These are phyloP conservation scores for Pleurotus platypus DNA, from an alignment of 768 basidiomycete genomes.

Conservation along the genomic window DNA sequence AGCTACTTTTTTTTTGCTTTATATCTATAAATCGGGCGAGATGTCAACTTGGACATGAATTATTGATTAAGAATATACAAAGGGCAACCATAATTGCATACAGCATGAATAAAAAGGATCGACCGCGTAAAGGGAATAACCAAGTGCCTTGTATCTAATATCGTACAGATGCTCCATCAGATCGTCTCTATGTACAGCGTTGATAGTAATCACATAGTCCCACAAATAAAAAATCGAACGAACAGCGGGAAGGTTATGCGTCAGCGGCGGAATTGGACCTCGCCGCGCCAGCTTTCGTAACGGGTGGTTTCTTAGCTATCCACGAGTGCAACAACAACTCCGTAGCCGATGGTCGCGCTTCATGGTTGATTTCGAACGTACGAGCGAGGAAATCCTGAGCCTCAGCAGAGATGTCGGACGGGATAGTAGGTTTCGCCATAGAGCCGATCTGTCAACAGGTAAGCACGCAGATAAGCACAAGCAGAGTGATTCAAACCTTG, in stretches of 20 bases:
- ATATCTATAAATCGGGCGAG: too few relatives aligned
- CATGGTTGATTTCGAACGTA: constrained; percentile 85
- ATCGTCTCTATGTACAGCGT: constrained; percentile 5
- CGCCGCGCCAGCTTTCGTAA: constrained; percentile 17
- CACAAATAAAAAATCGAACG: not conserved
- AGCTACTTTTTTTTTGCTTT: not conserved
- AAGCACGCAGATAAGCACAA: not conserved
- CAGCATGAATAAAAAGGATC: not conserved
- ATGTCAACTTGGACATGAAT: too few relatives aligned
- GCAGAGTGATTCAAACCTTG: constrained; percentile 49
- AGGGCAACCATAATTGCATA: not conserved
- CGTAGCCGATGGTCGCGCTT: constrained; percentile 73
- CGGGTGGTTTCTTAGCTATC: constrained; percentile 42
- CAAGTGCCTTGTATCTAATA: constrained; percentile 9
- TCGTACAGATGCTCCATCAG: constrained; percentile 4
- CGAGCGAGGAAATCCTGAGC: constrained; percentile 82
- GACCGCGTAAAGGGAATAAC: constrained; percentile 11
- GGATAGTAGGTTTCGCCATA: constrained; percentile 81
- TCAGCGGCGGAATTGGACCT: constrained; percentile 12
- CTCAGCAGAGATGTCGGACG: constrained; percentile 86
- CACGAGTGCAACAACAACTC: constrained; percentile 76
- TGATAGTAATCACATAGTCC: constrained; percentile 1
- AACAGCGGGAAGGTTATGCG: constrained; percentile 4
- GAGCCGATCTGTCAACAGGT: constrained; percentile 73
- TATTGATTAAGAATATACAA: too few relatives aligned